phyloP scores from a whole-genome alignment of 495 filamentous ascomycete genomes.

The Penicillium pulvis region DNA sequence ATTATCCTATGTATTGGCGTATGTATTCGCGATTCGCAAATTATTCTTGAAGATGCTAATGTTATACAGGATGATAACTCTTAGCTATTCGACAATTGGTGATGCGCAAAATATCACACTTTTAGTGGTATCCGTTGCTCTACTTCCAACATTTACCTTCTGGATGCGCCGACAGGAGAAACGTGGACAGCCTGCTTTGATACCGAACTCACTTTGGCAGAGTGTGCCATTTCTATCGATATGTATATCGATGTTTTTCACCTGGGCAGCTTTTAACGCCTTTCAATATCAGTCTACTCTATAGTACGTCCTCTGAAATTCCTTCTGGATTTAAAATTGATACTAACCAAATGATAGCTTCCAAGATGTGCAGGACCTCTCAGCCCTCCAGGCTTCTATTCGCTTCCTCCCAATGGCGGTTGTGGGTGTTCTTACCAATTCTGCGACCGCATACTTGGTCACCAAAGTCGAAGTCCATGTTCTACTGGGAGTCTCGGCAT shows the following conservation, averaged over 20 bases:
- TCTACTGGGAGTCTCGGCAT: background rate
- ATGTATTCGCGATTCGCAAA: slow-evolving; percentile 10
- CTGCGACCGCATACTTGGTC: slow-evolving; percentile 10
- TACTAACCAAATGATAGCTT: slow-evolving; percentile 24
- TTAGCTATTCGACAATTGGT: background rate
- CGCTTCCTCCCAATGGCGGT: slow-evolving; percentile 32
- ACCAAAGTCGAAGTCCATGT: background rate
- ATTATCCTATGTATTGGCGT: slow-evolving; percentile 48
- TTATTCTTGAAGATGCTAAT: background rate
- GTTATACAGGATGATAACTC: background rate
- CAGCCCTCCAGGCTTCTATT: slow-evolving; percentile 40
- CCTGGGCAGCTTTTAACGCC: slow-evolving; percentile 51
- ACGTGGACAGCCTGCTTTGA: slow-evolving; percentile 48
- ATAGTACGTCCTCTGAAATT: background rate
- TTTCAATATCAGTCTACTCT: background rate
- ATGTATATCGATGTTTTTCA: slow-evolving; percentile 54
- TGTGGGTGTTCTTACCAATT: slow-evolving; percentile 24
- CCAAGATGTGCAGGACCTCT: slow-evolving; percentile 49
- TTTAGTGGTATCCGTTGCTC: slow-evolving; percentile 15
- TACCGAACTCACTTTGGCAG: slow-evolving; percentile 55
- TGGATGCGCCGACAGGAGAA: slow-evolving; percentile 51
- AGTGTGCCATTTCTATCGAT: slow-evolving; percentile 50
- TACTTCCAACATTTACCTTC: slow-evolving; percentile 35
- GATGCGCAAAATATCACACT: background rate
- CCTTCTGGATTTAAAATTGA: no score